These are phyloP conservation scores for Rhodomyrtus psidioides DNA, from an alignment of 441 rosid genomes.

Conservation along the genomic window DNA sequence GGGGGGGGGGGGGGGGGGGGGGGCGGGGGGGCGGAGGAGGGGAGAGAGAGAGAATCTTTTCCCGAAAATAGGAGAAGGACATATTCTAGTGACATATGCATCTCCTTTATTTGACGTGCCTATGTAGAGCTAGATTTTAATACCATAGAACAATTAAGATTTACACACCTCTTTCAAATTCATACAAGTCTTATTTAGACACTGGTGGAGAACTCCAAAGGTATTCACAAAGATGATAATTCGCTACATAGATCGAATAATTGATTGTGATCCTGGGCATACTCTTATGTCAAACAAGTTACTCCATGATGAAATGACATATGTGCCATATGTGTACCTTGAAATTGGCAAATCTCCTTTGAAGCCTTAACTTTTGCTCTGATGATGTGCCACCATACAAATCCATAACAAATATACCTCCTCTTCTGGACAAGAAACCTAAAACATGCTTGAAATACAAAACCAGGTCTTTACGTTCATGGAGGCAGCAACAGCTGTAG, in stretches of 20 bases:
- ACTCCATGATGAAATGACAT: not conserved
- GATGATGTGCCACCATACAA: slow-evolving; percentile 83
- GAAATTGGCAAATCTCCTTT: slow-evolving; percentile 67
- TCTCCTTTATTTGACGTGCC: not conserved
- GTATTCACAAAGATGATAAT: too few species aligned
- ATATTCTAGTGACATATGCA: not conserved
- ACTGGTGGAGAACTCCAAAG: not conserved
- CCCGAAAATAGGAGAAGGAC: not conserved
- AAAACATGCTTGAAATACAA: slow-evolving; percentile 64
- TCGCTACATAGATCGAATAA: not conserved
- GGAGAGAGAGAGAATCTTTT: not conserved
- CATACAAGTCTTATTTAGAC: not conserved
- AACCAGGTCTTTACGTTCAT: slow-evolving; percentile 58
- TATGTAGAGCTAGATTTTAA: not conserved
- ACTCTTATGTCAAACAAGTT: not conserved
- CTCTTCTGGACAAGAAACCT: slow-evolving; percentile 49
- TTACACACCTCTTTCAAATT: not conserved
- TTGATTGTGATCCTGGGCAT: not conserved
- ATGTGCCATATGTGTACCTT: slow-evolving; percentile 30
- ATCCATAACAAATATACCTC: slow-evolving; percentile 79
- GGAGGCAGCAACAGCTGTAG: slow-evolving; percentile 87
- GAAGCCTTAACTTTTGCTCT: slow-evolving; percentile 65
- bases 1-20: too few species aligned
- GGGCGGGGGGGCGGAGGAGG: rapidly evolving
- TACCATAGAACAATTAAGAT: not conserved